phyloP scores from a whole-genome alignment of 306 rosid genomes.

The Gastrolobium villosum region DNA sequence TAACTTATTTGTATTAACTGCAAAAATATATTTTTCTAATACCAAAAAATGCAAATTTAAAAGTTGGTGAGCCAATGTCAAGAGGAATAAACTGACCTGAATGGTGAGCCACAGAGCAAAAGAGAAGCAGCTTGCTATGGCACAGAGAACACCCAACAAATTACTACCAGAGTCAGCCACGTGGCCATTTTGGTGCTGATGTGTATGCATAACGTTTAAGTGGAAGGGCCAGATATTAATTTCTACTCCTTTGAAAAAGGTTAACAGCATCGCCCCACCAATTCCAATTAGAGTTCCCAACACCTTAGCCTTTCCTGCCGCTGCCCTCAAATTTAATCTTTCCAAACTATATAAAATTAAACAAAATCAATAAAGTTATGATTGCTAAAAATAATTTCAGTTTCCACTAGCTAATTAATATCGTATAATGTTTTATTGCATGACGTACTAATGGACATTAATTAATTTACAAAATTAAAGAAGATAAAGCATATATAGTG shows the following conservation, averaged over 20 bases:
- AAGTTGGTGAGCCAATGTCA: not conserved
- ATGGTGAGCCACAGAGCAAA: conserved; percentile 51
- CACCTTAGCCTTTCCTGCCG: conserved; percentile 69
- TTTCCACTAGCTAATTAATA: not conserved
- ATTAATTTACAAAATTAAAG: not conserved
- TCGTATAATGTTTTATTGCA: not conserved
- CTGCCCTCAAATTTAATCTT: conserved; percentile 50
- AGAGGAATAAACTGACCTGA: conserved; percentile 39
- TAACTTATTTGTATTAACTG: too few species aligned
- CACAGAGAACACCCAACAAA: conserved; percentile 47
- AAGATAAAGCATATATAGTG: not conserved
- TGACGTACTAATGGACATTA: not conserved
- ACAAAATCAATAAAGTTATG: not conserved
- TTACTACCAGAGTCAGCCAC: conserved; percentile 4
- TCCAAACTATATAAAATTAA: conserved; percentile 55
- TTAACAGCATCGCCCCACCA: conserved; percentile 80
- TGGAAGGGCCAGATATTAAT: conserved; percentile 67
- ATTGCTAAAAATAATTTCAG: not conserved
- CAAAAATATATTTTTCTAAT: too few species aligned
- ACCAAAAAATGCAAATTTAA: not conserved
- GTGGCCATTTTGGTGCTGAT: conserved; percentile 35
- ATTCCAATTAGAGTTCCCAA: conserved; percentile 70
- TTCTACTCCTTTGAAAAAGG: conserved; percentile 64
- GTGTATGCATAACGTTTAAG: conserved; percentile 59
- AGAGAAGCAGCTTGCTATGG: conserved; percentile 54